Base-by-base conservation (phyloP, 257 asterid species). In the Capsicum chinense region DNA sequence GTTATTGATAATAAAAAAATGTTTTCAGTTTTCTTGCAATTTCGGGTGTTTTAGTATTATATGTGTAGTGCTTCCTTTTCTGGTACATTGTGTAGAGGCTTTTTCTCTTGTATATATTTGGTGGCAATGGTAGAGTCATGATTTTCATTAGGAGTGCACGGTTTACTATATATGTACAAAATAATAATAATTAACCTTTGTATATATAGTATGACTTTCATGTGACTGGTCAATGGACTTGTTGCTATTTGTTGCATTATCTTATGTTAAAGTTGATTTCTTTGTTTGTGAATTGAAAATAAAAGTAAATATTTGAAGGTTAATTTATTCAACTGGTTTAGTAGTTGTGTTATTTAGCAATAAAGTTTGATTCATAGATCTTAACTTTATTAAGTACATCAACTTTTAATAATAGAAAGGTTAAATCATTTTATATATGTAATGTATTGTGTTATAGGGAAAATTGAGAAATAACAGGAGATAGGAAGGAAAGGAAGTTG, bases 401-500 rank as follows among this genome's bases (percentile, higher is more conserved):
- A 39, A 50, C 54, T 0, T 26, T 83, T 26, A 26, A 42, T 7
- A 47, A 15, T 56, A 56, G 50, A 56, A 63, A 63, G 80, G 8
- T 84, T 4, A 62, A 78, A 87, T 69, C 83, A 83, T 26, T 85
- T 84, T 54, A 26, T n/a, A 50, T 66, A 2, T 67, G 16, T 60
- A 81, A 76, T 83, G 81, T 42, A 70, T 68, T 82, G 56, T 67
- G 48, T 83, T 85, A 83, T 58, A 56, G 76, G 90, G 89, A 6
- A 81, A 81, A 58, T 87, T 81, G 91, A 67, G 93, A 91, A 91
- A 91, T 88, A 87, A 90, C 87, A 80, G 56, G 86, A 83, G 70
- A 95, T 96, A 98, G 97, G 94, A 68, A 91, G 89, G 92, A 94
- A 92, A 91, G 94, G 97, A 88, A 89, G 92, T 89, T 96, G 99